Evolutionary conservation across 2,329 filamentous ascomycete genomes (phyloP).

Genomic region (Pestalotiopsis sp.): DNA sequence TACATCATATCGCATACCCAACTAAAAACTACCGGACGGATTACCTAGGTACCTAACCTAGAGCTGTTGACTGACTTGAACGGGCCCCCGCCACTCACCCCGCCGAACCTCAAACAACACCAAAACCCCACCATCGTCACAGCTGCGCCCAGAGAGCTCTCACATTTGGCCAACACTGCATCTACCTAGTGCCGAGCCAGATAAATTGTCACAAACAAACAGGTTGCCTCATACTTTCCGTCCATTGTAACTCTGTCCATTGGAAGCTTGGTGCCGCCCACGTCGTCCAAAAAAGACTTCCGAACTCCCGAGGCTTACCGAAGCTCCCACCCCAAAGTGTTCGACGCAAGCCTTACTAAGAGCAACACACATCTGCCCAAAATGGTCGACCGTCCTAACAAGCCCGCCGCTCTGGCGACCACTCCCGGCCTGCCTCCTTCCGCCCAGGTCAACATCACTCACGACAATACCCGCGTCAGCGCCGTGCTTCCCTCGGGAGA

Average conservation of each 20-base stretch:
- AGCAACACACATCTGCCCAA: background rate
- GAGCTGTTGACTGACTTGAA: background rate
- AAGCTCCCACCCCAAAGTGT: background rate
- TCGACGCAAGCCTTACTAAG: background rate
- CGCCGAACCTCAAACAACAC: conserved; percentile 10
- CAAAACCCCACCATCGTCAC: conserved; percentile 9
- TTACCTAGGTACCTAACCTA: too few species aligned
- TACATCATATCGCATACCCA: background rate
- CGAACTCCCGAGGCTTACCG: background rate
- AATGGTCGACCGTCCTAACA: conserved; percentile 85
- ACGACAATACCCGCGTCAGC: conserved; percentile 72
- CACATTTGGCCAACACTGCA: background rate
- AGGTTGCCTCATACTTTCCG: background rate
- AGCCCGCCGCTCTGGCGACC: conserved; percentile 74
- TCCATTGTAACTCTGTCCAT: background rate
- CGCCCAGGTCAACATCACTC: conserved; percentile 72
- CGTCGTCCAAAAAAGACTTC: background rate
- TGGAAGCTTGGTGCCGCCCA: background rate
- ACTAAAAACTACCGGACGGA: background rate
- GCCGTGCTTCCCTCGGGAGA: conserved; percentile 85
- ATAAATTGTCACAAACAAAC: background rate
- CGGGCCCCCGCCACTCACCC: background rate
- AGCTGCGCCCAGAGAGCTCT: background rate
- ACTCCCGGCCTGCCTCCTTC: conserved; percentile 75
- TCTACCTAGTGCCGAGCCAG: background rate